Base-by-base conservation (phyloP, 164 flowering plant genomes). In the Malania oleifera region DNA sequence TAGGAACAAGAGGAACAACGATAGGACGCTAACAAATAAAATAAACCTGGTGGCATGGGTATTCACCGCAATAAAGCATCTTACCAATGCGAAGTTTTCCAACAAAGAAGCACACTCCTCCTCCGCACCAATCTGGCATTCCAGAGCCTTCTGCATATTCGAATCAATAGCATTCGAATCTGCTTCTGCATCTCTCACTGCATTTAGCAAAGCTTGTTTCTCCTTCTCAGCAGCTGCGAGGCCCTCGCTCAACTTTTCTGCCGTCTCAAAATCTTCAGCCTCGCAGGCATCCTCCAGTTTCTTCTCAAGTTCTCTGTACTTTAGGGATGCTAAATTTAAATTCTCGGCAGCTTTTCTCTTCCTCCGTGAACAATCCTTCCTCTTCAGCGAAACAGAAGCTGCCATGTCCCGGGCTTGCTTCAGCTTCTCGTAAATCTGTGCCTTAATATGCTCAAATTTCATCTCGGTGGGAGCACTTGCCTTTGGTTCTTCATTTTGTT, bases 211-310 rank as follows among this genome's bases (percentile, higher is more conserved):
- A 54, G 47, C 52, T 40, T 69, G 75, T 61, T 73, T 85, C 59
- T 78, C 80, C 67, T 60, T 71, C 22, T 85, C 92, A 8, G 80
- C 88, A 38, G 76, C 73, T 4, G 82, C 77, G 46, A 84, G 76
- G 49, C 72, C 71, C 65, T 88, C 85, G 41, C 91, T 84, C 8
- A 88, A 71, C 54, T 74, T 71, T n/a, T 88, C 86, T 2, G 96
- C 96, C 52, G 60, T 75, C 70, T 88, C 90, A 49, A 88, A 88
- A 64, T 88, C 92, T 57, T 88, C 96, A 1, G 81, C 75, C 62
- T 88, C 96, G 49, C 89, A 82, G 5, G 90, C 91, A 47, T 78
- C 86, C 54, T 85, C 86, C 52, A 88, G 73, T 59, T 78, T 67
- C 75, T 56, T 75, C 68, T 88, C 96, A 59, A 88, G 68, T 22